Evolutionary conservation across 176 grass and related monocot species (phyloP).

Genomic region (Leersia perrieri): DNA sequence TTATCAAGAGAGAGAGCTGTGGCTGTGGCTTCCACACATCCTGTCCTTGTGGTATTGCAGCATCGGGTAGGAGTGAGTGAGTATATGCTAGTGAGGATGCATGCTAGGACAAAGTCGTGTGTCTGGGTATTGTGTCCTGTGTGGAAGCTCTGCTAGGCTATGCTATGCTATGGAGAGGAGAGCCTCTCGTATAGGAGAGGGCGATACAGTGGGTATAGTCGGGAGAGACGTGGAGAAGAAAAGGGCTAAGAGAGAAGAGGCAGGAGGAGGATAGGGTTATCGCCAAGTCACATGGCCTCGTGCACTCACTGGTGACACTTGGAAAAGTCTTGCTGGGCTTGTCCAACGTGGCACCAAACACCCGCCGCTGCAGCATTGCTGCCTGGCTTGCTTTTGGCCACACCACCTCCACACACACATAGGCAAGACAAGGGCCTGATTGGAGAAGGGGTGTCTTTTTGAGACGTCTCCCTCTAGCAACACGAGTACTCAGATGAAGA

Average conservation of each 20-base stretch:
- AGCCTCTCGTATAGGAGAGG: too few species aligned
- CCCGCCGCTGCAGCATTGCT: background rate
- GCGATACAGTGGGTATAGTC: too few species aligned
- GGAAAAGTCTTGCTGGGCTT: background rate
- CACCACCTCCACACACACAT: too few species aligned
- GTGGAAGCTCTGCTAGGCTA: background rate
- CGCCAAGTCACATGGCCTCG: slow-evolving; percentile 1
- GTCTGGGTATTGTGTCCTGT: background rate
- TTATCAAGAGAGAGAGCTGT: background rate
- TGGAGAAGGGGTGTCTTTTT: too few species aligned
- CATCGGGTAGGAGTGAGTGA: too few species aligned
- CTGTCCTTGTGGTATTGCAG: background rate
- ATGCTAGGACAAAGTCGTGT: background rate
- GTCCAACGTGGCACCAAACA: slow-evolving; percentile 19
- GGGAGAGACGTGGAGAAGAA: slow-evolving; percentile 34
- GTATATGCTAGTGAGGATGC: background rate
- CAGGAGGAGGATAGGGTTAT: slow-evolving; percentile 39
- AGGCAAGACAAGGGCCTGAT: background rate
- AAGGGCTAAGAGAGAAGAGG: background rate
- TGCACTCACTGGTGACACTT: slow-evolving; percentile 40
- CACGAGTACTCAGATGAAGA: too few species aligned
- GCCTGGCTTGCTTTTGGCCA: background rate
- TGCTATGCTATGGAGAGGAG: background rate
- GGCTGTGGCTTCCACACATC: too few species aligned
- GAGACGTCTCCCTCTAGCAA: too few species aligned